A percentile compares a stretch with the other conserved stretches of the same genome.
phyloP scores from a whole-genome alignment of 139 green algal species.

The Chlamydomonas incerta region DNA sequence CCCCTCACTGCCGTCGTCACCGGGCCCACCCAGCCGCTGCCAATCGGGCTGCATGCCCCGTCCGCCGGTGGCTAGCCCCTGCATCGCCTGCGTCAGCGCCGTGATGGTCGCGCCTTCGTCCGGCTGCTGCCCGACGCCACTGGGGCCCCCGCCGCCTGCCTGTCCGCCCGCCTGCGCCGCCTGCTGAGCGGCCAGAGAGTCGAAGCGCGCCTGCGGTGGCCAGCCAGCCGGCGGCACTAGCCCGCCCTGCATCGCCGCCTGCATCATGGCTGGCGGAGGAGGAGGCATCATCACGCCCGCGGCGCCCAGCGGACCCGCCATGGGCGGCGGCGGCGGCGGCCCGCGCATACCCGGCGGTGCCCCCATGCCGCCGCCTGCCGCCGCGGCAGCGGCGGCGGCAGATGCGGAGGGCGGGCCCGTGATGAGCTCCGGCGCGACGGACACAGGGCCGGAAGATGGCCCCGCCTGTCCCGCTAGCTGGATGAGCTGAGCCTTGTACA shows the following conservation, averaged over 20 bases:
- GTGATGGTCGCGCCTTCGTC: conserved; percentile 16
- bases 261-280: not conserved
- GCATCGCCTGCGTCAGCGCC: conserved; percentile 33
- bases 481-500: conserved; percentile 37
- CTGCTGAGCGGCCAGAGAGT: not conserved
- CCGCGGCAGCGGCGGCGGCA: not conserved
- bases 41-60: not conserved
- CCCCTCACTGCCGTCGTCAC: too few species aligned
- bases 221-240: not conserved
- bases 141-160: not conserved
- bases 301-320: not conserved
- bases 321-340: not conserved
- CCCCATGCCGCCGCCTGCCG: not conserved
- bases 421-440: conserved; percentile 9
- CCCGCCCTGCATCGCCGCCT: not conserved
- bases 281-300: not conserved
- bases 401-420: not conserved
- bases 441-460: not conserved
- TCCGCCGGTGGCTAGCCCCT: not conserved
- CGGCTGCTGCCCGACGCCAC: not conserved
- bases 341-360: not conserved
- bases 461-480: conserved; percentile 35
- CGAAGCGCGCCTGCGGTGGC: conserved; percentile 19
- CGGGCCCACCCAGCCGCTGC: conserved; percentile 5
- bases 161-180: not conserved